Evolutionary conservation across 2,329 filamentous ascomycete species (phyloP), one percentile per base, ranked within the genome.

Genomic region (Trichoderma sp.): DNA sequence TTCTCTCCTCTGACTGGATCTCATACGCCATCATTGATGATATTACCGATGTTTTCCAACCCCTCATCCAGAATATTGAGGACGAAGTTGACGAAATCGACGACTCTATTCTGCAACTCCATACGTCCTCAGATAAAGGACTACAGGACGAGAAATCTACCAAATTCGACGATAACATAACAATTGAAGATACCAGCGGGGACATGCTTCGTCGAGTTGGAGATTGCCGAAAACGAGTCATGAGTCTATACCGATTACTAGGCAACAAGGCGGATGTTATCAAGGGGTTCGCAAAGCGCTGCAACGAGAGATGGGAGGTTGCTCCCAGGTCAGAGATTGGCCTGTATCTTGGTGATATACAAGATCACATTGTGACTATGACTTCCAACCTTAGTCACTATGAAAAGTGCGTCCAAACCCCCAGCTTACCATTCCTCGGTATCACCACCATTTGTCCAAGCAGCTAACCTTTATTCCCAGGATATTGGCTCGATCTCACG

Each of bases 331-430:
- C 93, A 39, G 96, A 99, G 80, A 98, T 99, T 79, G 96, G 96
- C n/a, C 83, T 99, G 68, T 99, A 98, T 82, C 85, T 99, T 72
- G 96, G 96, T 74, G 96, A 99, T 84, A 99, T 99, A 74, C 96
- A 99, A 81, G 96, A 99, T 84, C 96, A 99, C 80, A 98, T 99
- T 76, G 91, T 99, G 76, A 99, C 96, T 74, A 99, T 99, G 96
- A 98, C 95, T 47, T 93, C 92, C 66, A 99, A 98, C 80, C 83
- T 99, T 79, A 92, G 91, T 75, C 96, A 99, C 80, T 98, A 98
- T 78, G 96, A 99, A 83, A 97, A 95, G 93, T 96, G 85, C 78
- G 91, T 24, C 9, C 7, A 43, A 43, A 63, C 3, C 30, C 15
- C 8, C 11, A 34, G 28, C 28, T 30, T 30, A 30, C 36, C 36